Base-by-base conservation (phyloP, 768 basidiomycete species). In the Leccinum variicolor region DNA sequence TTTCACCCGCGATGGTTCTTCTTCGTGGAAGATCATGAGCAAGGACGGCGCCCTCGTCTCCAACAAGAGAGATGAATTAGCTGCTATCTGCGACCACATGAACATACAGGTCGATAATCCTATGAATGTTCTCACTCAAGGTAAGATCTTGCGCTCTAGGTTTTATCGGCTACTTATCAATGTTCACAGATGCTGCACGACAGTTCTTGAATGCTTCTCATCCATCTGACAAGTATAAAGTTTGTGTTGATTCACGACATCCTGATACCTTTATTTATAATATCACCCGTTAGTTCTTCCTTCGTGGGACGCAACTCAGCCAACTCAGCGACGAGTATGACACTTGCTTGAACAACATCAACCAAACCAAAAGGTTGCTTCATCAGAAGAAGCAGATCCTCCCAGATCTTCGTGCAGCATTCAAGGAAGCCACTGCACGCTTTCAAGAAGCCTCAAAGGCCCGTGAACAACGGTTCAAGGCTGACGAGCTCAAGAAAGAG, bases 21-120 rank as follows among this genome's bases (percentile, higher is more conserved):
- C 87, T 1, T 76, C 80, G 1, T 98, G 94, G 87, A 93, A 88
- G 71, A 91, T 98, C 69, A 87, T 82, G 76, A 80, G 74, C 62
- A 84, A 80, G 66, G 83, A 87, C 23, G 85, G 83, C 36, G 81
- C 79, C 62, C 67, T 84, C 10, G 73, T 97, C 57, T 87, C 86
- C 33, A 86, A 77, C 14, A 94, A 91, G 76, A 84, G 85, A 62
- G 87, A 92, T 10, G 94, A 98, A 67, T 73, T 99, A 11, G 81
- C 89, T 17, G 84, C 87, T 2, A 98, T 99, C 51, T 89, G 89
- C 65, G 92, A 96, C 68, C 89, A 94, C 62, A 96, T 97, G 89
- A 94, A 94, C 65, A 92, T 99, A 55, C 94, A 96, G 69, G 92
- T 97, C 58, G 94, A 97, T 69, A 95, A 95, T 66, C 96, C 95